These are phyloP conservation scores for Phlyctochytrium planicorne DNA, from an alignment of 192 early-diverging fungal genomes.

Conservation along the genomic window DNA sequence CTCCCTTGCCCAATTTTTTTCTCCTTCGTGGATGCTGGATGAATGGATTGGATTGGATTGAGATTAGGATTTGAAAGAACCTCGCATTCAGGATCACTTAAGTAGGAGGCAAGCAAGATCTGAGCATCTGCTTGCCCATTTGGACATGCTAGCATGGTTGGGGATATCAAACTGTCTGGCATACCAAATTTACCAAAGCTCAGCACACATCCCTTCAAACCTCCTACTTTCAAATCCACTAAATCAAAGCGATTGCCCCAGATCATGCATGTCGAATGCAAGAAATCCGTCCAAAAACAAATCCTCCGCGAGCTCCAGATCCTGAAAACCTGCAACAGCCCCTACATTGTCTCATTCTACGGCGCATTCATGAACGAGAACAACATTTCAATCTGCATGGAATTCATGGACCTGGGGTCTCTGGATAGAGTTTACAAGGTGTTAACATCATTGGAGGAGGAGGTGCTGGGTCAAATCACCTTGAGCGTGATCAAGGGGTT, in stretches of 20 bases:
- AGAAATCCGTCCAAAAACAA: slow-evolving; percentile 64
- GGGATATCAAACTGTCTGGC: too few species aligned
- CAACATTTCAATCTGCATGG: slow-evolving; percentile 93
- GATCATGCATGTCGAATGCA: slow-evolving; percentile 54
- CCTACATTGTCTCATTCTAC: slow-evolving; percentile 92
- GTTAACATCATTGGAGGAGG: slow-evolving; percentile 81
- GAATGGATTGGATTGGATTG: background rate
- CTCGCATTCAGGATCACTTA: too few species aligned
- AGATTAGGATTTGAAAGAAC: background rate
- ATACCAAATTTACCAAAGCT: background rate
- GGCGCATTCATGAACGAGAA: slow-evolving; percentile 87
- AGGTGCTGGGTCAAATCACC: slow-evolving; percentile 84
- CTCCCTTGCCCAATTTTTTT: background rate
- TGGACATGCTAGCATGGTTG: too few species aligned
- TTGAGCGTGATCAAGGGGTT: slow-evolving; percentile 87
- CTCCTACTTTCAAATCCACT: slow-evolving; percentile 5
- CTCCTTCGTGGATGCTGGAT: too few species aligned
- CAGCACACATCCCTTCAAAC: background rate
- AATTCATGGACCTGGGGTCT: slow-evolving; percentile 92
- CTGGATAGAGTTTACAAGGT: slow-evolving; percentile 90
- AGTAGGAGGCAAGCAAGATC: too few species aligned
- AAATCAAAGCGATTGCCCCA: too few species aligned
- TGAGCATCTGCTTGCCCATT: too few species aligned
- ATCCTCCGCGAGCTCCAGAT: slow-evolving; percentile 91
- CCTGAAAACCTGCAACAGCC: slow-evolving; percentile 83